These are phyloP conservation scores for Lycium ferocissimum DNA, from an alignment of 257 asterid genomes.

Conservation along the genomic window DNA sequence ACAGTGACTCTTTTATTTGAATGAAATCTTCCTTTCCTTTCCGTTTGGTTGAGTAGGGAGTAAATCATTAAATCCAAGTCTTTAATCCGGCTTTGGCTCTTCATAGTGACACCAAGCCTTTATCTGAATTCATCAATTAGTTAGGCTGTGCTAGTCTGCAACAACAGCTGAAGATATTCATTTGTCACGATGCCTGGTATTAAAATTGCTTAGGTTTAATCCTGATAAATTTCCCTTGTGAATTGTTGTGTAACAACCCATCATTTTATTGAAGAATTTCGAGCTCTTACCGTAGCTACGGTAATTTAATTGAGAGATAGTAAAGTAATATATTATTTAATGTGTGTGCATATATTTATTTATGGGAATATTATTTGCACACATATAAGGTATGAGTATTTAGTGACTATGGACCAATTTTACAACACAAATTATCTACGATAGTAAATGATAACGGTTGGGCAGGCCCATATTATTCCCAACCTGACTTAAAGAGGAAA, in stretches of 20 bases:
- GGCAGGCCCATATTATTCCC: no score
- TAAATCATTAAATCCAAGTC: neutral
- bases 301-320: no score
- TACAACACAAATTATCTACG: no score
- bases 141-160: neutral
- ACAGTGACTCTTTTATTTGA: neutral
- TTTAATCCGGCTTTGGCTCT: neutral
- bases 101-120: neutral
- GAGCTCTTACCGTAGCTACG: no score
- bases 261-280: no score
- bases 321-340: no score
- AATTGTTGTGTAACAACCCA: neutral
- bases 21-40: constrained; percentile 6
- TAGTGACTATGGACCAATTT: no score
- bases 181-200: constrained; percentile 10
- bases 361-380: no score
- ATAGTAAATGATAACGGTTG: no score
- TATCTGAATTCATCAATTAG: neutral
- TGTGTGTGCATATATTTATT: no score
- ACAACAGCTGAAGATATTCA: constrained; percentile 6
- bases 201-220: neutral
- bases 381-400: no score
- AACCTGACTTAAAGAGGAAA: no score
- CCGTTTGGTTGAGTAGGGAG: neutral
- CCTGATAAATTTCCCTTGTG: neutral